Evolutionary conservation across 352 stramenopile genomes (phyloP).

Genomic region (Pythium rhizo-oryzae): DNA sequence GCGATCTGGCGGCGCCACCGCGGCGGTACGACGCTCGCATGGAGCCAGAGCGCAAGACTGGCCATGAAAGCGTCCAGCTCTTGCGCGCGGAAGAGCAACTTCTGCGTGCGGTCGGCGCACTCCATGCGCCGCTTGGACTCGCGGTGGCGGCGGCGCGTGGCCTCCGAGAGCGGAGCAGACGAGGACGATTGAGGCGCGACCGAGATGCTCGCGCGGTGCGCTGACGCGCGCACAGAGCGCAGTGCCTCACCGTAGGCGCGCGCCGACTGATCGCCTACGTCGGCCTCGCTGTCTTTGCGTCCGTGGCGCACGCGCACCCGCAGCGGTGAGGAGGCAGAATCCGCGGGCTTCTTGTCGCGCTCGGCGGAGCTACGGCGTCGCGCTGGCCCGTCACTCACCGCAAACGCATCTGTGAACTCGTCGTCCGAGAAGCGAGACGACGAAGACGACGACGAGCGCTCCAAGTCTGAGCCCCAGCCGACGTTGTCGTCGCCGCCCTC

Average conservation of each 20-base stretch:
- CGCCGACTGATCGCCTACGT: constrained; percentile 7
- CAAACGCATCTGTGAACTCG: constrained; percentile 1
- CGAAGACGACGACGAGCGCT: neutral
- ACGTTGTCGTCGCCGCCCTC: neutral
- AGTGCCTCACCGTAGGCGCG: constrained; percentile 29
- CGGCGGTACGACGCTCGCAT: constrained; percentile 40
- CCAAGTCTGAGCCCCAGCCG: constrained; percentile 2
- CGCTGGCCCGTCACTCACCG: neutral
- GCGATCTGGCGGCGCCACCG: constrained; percentile 46
- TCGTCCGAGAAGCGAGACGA: constrained; percentile 6
- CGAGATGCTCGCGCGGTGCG: constrained; percentile 34
- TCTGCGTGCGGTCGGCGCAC: constrained; percentile 37
- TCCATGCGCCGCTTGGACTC: constrained; percentile 47
- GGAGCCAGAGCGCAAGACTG: constrained; percentile 45
- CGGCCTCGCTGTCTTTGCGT: constrained; percentile 11
- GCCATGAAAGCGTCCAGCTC: constrained; percentile 39
- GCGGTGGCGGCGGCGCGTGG: constrained; percentile 30
- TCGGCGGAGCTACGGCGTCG: neutral
- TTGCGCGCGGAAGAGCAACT: constrained; percentile 39
- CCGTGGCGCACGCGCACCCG: neutral
- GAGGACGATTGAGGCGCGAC: constrained; percentile 1
- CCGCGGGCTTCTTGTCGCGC: neutral
- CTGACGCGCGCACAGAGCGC: constrained; percentile 3
- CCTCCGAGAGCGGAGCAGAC: constrained; percentile 20
- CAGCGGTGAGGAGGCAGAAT: neutral